Evolutionary conservation across 2,329 filamentous ascomycete species (phyloP).

Genomic region (Botrytis paeoniae): DNA sequence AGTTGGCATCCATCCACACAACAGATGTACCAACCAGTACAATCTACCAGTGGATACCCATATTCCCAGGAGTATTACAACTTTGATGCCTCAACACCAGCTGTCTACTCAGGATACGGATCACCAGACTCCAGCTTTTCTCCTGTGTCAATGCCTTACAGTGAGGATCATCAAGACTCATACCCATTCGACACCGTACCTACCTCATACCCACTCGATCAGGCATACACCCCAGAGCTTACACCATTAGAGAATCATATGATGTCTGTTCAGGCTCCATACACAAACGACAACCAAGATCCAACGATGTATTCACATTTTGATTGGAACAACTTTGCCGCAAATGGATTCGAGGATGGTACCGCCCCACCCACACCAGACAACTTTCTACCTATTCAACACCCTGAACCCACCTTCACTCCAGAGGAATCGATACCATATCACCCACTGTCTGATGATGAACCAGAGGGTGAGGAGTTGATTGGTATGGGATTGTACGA

Average conservation of each 20-base stretch:
- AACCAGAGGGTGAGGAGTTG: constrained; percentile 64
- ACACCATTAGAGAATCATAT: constrained; percentile 15
- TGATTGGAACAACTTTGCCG: constrained; percentile 48
- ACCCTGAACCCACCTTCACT: constrained; percentile 45
- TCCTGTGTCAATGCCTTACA: constrained; percentile 50
- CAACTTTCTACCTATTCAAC: constrained; percentile 52
- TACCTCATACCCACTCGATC: constrained; percentile 23
- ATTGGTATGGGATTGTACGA: constrained; percentile 84
- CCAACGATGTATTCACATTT: constrained; percentile 36
- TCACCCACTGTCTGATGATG: constrained; percentile 51
- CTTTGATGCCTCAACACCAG: constrained; percentile 42
- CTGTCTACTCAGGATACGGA: constrained; percentile 55
- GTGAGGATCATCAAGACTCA: constrained; percentile 27
- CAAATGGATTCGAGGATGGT: constrained; percentile 44
- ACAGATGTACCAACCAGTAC: constrained; percentile 39
- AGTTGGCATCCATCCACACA: constrained; percentile 73
- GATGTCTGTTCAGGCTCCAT: constrained; percentile 21
- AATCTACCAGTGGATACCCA: constrained; percentile 42
- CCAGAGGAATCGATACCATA: constrained; percentile 51
- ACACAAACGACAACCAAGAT: constrained; percentile 27
- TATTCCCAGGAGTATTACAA: constrained; percentile 26
- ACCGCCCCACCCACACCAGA: constrained; percentile 60
- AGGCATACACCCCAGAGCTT: constrained; percentile 22
- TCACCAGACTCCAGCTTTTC: constrained; percentile 56
- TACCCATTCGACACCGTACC: constrained; percentile 19